These are phyloP conservation scores for Chalciporus sphaerocephalus DNA, from an alignment of 768 basidiomycete species.

Conservation along the genomic window DNA sequence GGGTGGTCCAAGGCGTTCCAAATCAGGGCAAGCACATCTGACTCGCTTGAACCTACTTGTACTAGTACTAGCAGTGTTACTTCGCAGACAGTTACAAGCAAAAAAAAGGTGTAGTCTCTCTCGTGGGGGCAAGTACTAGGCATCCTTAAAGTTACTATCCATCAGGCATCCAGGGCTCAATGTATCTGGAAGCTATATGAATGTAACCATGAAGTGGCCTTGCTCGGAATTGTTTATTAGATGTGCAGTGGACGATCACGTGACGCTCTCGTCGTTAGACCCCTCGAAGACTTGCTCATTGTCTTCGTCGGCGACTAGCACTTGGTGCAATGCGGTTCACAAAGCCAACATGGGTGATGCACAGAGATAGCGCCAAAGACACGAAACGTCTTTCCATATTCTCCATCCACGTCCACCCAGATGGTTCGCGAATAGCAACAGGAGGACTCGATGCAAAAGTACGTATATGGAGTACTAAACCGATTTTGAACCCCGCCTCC, in stretches of 20 bases:
- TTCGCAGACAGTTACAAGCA: no score
- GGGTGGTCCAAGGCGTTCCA: no score
- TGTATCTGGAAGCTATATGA: no score
- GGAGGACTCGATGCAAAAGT: conserved; percentile 95
- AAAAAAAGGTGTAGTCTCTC: no score
- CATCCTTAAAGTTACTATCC: no score
- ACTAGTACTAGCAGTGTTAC: no score
- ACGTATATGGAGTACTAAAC: conserved; percentile 95
- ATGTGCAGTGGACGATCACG: not conserved
- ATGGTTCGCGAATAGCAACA: conserved; percentile 94
- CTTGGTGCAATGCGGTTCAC: conserved; percentile 67
- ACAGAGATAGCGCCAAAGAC: conserved; percentile 54
- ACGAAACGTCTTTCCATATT: conserved; percentile 80
- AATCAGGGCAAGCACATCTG: no score
- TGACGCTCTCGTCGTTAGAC: not conserved
- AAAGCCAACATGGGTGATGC: conserved; percentile 84
- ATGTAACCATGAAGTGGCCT: no score
- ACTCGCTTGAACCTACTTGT: no score
- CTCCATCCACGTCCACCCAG: conserved; percentile 91
- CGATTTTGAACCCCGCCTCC: conserved; percentile 75
- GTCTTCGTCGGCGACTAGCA: not conserved
- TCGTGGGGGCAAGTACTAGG: no score
- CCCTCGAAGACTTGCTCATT: not conserved
- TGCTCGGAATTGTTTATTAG: no score
- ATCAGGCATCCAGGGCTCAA: no score